phyloP scores from a whole-genome alignment of 2,329 filamentous ascomycete genomes.

The Aspergillus calidoustus region DNA sequence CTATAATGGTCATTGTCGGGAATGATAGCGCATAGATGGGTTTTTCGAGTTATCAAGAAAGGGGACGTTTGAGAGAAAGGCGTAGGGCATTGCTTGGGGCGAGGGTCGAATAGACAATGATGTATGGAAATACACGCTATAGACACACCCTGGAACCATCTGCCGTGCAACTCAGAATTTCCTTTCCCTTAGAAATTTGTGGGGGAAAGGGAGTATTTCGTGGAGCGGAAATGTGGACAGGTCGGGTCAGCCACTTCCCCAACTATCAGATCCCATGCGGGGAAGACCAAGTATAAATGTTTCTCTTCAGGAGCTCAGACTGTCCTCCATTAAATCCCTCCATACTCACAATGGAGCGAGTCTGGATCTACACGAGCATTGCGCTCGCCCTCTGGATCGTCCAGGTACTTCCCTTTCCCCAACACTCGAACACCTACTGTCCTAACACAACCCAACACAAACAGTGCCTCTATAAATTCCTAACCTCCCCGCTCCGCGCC shows the following conservation, averaged over 20 bases:
- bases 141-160: too few relatives aligned
- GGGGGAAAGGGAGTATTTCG: neutral
- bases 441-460: neutral
- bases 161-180: too few relatives aligned
- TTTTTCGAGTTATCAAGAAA: too few relatives aligned
- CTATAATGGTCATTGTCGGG: too few relatives aligned
- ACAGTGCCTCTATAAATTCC: neutral
- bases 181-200: neutral
- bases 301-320: too few relatives aligned
- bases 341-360: neutral
- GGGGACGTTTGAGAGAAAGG: too few relatives aligned
- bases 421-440: neutral
- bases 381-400: neutral
- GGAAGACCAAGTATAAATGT: neutral
- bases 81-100: too few relatives aligned
- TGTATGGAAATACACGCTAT: too few relatives aligned
- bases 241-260: neutral
- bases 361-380: neutral
- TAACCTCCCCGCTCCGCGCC: neutral
- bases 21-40: too few relatives aligned
- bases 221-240: neutral
- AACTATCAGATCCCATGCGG: neutral
- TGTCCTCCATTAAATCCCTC: too few relatives aligned
- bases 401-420: neutral
- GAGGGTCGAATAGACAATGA: too few relatives aligned